Evolutionary conservation across 352 stramenopile genomes (phyloP), one percentile per base, ranked within the genome.

Genomic region (Pythium graminicola): DNA sequence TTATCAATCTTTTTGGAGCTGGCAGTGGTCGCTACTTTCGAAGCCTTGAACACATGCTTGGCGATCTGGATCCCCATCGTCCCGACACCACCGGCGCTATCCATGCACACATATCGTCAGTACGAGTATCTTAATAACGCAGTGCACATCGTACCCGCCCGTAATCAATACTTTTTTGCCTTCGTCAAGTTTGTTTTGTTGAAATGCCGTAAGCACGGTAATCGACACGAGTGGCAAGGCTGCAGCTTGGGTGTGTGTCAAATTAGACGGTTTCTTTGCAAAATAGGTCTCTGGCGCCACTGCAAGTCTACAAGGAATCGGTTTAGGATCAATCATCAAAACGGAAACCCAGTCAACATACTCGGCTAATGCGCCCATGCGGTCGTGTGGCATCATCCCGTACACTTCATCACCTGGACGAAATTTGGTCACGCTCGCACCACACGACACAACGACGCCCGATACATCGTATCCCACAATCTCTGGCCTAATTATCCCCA

Each of bases 151-250:
- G n/a, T 64, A 83, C 73, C 73, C 81, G 20, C 70, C 81, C 3
- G 78, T 89, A 54, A 92, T 65, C 9, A 92, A 56, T 33, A 92
- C 69, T 54, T 86, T 88, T 57, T 89, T 86, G 40, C 69, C 69
- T 54, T 81, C 68, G 19, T 54, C 45, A 6, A 92, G 51, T 3
- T 84, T 46, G 2, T 69, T 67, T 16, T 71, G 50, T 38, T 74
- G 70, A 53, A 89, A 84, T 16, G 55, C 58, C 39, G 73, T 65
- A 19, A 89, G 43, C 16, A 76, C 69, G 19, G 77, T 83, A 23
- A 76, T 64, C 14, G 70, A 49, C 22, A 73, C 76, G 9, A 92
- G 50, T 7, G 81, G 81, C 16, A 92, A 64, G 8, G 78, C 66
- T 5, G 81, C 81, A 20, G 81, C 78, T 56, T 92, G 70, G n/a